Evolutionary conservation across 2,329 filamentous ascomycete genomes (phyloP).

Genomic region (Torrubiella hemipterigena): DNA sequence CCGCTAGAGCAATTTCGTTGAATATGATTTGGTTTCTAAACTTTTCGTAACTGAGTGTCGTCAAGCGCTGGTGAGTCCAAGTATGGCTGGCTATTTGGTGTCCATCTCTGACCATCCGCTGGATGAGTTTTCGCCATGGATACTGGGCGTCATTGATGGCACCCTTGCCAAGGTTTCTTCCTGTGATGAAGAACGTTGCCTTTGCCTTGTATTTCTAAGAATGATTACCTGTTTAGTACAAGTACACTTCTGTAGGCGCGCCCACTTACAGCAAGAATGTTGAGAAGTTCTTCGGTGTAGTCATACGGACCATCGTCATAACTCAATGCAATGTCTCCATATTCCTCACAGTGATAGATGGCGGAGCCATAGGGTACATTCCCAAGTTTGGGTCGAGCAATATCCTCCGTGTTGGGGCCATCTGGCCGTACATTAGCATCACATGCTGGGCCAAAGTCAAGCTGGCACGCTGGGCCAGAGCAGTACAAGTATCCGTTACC

Average conservation of each 20-base stretch:
- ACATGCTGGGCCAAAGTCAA: constrained; percentile 47
- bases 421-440: constrained; percentile 41
- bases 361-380: constrained; percentile 41
- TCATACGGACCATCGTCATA: constrained; percentile 33
- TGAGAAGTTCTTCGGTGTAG: constrained; percentile 28
- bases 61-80: constrained; percentile 32
- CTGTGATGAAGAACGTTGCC: constrained; percentile 26
- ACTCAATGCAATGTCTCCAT: constrained; percentile 28
- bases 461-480: constrained; percentile 48
- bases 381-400: constrained; percentile 41
- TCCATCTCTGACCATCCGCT: constrained; percentile 37
- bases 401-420: constrained; percentile 40
- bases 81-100: constrained; percentile 49
- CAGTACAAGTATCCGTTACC: constrained; percentile 44
- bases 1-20: constrained; percentile 29
- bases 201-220: constrained; percentile 19
- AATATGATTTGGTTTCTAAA: constrained; percentile 27
- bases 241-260: background rate
- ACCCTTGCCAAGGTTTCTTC: constrained; percentile 24
- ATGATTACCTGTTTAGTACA: background rate
- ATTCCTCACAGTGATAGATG: constrained; percentile 26
- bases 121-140: constrained; percentile 21
- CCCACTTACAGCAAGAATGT: constrained; percentile 17
- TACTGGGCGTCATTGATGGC: constrained; percentile 26
- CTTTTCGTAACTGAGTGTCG: constrained; percentile 17